A percentile compares a stretch with the other conserved stretches of the same genome.
These are phyloP conservation scores for Pseudogymnoascus sp. DNA, from an alignment of 2,329 filamentous ascomycete genomes.

Conservation along the genomic window DNA sequence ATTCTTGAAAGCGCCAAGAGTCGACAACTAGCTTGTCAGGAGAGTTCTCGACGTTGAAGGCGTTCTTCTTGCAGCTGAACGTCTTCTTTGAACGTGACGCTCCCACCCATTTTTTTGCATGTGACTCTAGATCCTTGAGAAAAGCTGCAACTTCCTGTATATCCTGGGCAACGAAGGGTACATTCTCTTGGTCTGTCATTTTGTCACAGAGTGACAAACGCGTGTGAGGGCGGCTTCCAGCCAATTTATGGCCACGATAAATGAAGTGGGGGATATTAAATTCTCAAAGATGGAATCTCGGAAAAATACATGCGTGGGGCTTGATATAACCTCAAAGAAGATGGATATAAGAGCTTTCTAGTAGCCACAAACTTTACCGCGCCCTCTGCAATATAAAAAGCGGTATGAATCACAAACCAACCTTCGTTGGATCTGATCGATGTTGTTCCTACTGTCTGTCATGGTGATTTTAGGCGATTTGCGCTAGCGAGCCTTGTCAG, in stretches of 20 bases:
- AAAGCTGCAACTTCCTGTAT: conserved; percentile 48
- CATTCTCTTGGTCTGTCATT: conserved; percentile 44
- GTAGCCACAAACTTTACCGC: background rate
- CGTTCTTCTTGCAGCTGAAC: conserved; percentile 73
- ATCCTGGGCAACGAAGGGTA: conserved; percentile 63
- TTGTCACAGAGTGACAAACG: conserved; percentile 20
- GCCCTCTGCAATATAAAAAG: background rate
- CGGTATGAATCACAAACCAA: conserved; percentile 2
- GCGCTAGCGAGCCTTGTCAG: conserved; percentile 23
- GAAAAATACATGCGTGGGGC: background rate
- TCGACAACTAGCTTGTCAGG: conserved; percentile 60
- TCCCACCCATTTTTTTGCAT: conserved; percentile 49
- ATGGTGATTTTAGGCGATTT: conserved; percentile 9
- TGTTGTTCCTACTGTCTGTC: conserved; percentile 6
- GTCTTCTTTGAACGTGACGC: conserved; percentile 48
- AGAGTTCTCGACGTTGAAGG: conserved; percentile 57
- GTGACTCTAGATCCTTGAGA: conserved; percentile 46
- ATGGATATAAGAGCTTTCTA: background rate
- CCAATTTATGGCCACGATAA: background rate
- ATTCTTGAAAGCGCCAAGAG: conserved; percentile 90
- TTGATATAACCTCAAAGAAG: background rate
- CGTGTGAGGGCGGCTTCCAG: background rate
- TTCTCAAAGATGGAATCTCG: background rate
- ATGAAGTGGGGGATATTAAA: conserved; percentile 1
- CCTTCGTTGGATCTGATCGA: background rate